Evolutionary conservation across 83 land plant genomes (phyloP), one percentile per base, ranked within the genome.

Genomic region (Thuja plicata): DNA sequence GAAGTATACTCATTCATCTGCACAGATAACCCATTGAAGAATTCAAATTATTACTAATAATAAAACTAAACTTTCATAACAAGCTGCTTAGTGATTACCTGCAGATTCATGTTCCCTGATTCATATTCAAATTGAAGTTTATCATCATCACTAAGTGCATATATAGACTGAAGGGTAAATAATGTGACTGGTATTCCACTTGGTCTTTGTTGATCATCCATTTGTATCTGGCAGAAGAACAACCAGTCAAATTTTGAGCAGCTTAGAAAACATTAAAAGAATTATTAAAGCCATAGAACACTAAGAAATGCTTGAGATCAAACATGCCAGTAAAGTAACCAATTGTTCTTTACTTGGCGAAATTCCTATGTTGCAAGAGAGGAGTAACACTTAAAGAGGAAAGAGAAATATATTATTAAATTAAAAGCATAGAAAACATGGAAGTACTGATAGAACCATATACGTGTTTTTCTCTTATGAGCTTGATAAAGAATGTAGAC

Each of bases 61-160:
- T 30, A 19, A 15, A 83, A 43, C 13, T 84, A 60, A 52, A 88
- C 37, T 90, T 88, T 6, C 30, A 66, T 70, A 30, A 52, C 43
- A 77, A 13, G 35, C 24, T 38, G 30, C 41, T 35, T 87, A 79
- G 13, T 34, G 27, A 86, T 86, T 93, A 98, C 99, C 95, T 94
- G 83, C 90, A 98, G 94, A 87, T 93, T 95, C 85, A 93, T 92
- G 87, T 91, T 94, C 83, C 96, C 96, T 11, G 97, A 94, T 88
- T 97, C 99, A 91, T 96, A 97, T 86, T 97, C 99, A 93, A 97
- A 98, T 89, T 94, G 92, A 87, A 98, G 94, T 86, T 92, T 94
- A 84, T 98, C 99, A 89, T 98, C 94, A 88, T 96, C 97, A 57
- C 88, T 93, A 77, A 91, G 93, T 80, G 99, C 94, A 94, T 96